Conservation (phyloP, 2,329 filamentous ascomycete genomes). For the Hymenoscyphus albidus region DNA sequence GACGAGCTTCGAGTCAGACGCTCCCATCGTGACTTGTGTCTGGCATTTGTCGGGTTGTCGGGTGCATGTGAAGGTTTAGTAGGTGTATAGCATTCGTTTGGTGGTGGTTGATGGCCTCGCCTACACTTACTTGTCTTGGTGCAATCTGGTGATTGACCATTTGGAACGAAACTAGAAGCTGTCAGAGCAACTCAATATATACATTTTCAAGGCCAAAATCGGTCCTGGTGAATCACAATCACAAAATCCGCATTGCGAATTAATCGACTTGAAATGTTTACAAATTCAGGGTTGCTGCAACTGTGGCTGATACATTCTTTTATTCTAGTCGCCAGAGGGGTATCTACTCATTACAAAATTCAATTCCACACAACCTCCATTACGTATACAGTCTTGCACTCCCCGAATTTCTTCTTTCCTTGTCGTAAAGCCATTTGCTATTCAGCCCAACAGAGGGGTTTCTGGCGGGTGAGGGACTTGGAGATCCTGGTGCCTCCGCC, state of each 20-base stretch:
- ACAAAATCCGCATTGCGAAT: background rate
- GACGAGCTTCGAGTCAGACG: conserved; percentile 96
- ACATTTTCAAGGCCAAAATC: background rate
- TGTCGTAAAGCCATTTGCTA: conserved; percentile 94
- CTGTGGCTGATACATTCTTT: background rate
- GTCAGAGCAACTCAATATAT: background rate
- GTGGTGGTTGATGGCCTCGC: conserved; percentile 8
- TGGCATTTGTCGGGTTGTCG: conserved; percentile 25
- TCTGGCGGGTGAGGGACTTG: conserved; percentile 64
- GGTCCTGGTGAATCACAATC: background rate
- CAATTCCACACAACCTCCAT: conserved; percentile 9
- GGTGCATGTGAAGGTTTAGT: conserved; percentile 1
- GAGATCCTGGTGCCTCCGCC: conserved; percentile 58
- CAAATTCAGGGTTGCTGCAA: background rate
- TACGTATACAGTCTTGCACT: conserved; percentile 31
- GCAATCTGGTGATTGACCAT: background rate
- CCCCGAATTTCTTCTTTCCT: conserved; percentile 49
- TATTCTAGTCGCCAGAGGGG: conserved; percentile 15
- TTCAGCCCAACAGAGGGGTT: conserved; percentile 74
- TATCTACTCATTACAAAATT: conserved; percentile 27
- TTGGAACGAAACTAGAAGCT: background rate
- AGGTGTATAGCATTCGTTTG: background rate
- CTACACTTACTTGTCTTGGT: conserved; percentile 9
- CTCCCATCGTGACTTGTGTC: conserved; percentile 65
- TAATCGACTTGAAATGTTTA: background rate